Conservation (phyloP, 345 rosid species). For the Sonneratia caseolaris region DNA sequence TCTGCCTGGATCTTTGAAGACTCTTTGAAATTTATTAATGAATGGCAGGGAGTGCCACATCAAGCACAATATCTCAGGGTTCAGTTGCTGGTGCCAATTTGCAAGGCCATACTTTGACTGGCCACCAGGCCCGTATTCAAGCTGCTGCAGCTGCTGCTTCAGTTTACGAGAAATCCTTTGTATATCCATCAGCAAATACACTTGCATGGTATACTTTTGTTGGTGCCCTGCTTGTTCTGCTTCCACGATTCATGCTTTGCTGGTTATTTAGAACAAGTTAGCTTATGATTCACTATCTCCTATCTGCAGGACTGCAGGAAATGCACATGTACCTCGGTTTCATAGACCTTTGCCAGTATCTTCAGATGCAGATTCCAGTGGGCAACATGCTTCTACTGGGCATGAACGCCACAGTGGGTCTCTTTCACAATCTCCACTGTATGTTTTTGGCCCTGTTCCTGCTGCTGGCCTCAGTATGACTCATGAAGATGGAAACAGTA, state of each 20-base stretch:
- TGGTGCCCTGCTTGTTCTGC: background rate
- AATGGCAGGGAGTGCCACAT: conserved; percentile 33
- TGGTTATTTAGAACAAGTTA: background rate
- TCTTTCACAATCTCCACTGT: conserved; percentile 20
- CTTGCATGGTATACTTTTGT: conserved; percentile 43
- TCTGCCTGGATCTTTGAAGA: background rate
- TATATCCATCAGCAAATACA: conserved; percentile 68
- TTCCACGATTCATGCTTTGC: background rate
- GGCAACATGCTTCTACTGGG: conserved; percentile 18
- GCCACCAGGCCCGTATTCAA: conserved; percentile 68
- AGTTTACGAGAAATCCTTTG: conserved; percentile 63
- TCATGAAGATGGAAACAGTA: conserved; percentile 16
- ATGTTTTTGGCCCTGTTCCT: conserved; percentile 34
- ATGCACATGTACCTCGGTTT: conserved; percentile 9
- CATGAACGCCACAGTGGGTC: conserved; percentile 19
- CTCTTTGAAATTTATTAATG: background rate
- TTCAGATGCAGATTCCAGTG: conserved; percentile 18
- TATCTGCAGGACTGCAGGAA: conserved; percentile 7
- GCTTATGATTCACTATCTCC: background rate
- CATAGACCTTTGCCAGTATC: conserved; percentile 17
- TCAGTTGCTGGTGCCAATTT: conserved; percentile 24
- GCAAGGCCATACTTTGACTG: conserved; percentile 31
- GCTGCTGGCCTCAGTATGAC: conserved; percentile 19
- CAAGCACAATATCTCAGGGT: conserved; percentile 38
- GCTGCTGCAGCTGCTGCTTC: conserved; percentile 85